Conservation (phyloP, 306 rosid genomes). For the Quercus bicolor region DNA sequence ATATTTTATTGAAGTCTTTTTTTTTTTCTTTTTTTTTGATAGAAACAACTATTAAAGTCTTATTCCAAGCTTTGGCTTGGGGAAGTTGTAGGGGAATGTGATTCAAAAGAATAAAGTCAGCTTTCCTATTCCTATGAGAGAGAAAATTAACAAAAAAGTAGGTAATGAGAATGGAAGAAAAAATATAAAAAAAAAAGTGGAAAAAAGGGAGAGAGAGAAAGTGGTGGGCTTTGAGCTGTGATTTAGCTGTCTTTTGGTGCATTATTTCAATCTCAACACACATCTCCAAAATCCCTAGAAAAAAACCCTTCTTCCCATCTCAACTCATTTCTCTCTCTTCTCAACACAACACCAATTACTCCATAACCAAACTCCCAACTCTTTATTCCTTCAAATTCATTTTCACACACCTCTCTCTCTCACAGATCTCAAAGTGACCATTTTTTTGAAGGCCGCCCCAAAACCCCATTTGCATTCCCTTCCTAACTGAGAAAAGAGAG, state of each 20-base stretch:
- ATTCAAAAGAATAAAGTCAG: slow-evolving; percentile 7
- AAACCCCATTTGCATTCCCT: slow-evolving; percentile 5
- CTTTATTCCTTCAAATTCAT: not conserved
- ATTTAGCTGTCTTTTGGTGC: slow-evolving; percentile 73
- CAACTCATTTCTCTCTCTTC: not conserved
- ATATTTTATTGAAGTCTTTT: too few species aligned
- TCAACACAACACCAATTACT: too few species aligned
- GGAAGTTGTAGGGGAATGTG: slow-evolving; percentile 16
- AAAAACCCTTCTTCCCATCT: not conserved
- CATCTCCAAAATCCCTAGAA: slow-evolving; percentile 68
- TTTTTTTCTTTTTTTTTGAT: too few species aligned
- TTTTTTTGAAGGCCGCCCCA: slow-evolving; percentile 10
- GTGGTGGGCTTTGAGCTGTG: slow-evolving; percentile 94
- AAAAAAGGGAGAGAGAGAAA: slow-evolving; percentile 23
- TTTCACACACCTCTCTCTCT: slow-evolving; percentile 6
- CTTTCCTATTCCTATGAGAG: not conserved
- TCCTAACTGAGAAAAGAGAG: not conserved
- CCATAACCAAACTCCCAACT: not conserved
- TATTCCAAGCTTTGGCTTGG: slow-evolving; percentile 29
- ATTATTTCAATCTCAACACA: slow-evolving; percentile 42
- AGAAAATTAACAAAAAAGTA: not conserved
- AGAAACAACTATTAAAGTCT: not conserved
- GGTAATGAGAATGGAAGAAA: not conserved
- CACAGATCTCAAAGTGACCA: slow-evolving; percentile 29
- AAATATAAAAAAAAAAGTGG: not conserved